A percentile compares a stretch with the other conserved stretches of the same genome.
These are phyloP conservation scores for Funneliformis mosseae DNA, from an alignment of 192 early-diverging fungal genomes.

Conservation along the genomic window DNA sequence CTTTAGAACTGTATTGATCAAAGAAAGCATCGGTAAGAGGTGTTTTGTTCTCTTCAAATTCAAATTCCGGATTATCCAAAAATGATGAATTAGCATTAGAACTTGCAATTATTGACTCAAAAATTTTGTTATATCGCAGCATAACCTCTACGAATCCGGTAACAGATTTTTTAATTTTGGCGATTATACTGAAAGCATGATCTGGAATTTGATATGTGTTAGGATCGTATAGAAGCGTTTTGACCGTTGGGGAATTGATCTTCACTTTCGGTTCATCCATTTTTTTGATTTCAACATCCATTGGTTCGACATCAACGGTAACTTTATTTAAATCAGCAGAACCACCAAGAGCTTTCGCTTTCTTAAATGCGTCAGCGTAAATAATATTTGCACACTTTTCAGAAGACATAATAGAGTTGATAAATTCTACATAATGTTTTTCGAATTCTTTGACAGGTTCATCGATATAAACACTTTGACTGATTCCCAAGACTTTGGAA, in stretches of 20 bases:
- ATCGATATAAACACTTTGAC: constrained; percentile 35
- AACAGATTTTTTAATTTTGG: constrained; percentile 34
- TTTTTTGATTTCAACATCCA: background rate
- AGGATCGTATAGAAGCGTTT: background rate
- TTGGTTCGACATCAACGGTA: background rate
- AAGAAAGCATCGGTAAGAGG: constrained; percentile 38
- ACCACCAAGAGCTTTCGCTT: constrained; percentile 26
- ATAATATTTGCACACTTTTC: background rate
- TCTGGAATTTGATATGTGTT: constrained; percentile 30
- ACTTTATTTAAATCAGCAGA: background rate
- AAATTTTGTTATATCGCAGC: constrained; percentile 36
- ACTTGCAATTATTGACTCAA: constrained; percentile 25
- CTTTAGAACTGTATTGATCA: constrained; percentile 36
- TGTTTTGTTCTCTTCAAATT: background rate
- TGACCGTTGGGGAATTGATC: background rate
- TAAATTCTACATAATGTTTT: constrained; percentile 35
- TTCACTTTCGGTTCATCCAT: background rate
- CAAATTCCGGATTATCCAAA: constrained; percentile 25
- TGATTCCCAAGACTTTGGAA: constrained; percentile 34
- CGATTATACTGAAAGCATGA: constrained; percentile 21
- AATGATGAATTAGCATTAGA: background rate
- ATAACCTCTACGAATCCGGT: constrained; percentile 37
- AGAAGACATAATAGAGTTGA: constrained; percentile 21
- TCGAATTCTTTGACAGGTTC: constrained; percentile 28
- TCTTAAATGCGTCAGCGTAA: constrained; percentile 27